Evolutionary conservation across 2,329 filamentous ascomycete species (phyloP).

Genomic region (Xylariaceae sp.): DNA sequence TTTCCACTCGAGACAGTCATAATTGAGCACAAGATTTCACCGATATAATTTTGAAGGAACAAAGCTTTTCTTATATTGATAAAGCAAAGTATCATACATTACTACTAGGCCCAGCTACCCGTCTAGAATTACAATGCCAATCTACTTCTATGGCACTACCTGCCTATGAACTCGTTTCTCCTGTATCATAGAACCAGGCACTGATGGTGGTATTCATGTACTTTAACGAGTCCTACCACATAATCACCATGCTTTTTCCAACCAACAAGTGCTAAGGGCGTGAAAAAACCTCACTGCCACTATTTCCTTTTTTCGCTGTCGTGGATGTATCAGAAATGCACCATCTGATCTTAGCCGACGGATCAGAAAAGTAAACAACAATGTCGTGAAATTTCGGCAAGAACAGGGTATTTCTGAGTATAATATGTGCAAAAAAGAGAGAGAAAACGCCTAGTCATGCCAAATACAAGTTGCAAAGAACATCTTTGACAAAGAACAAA

Average conservation of each 20-base stretch:
- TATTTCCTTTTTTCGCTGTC: not conserved
- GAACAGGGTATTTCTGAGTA: slow-evolving; percentile 25
- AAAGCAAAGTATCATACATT: not conserved
- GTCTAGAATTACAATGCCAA: slow-evolving; percentile 4
- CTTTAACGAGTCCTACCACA: not conserved
- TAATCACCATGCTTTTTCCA: slow-evolving; percentile 19
- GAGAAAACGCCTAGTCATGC: slow-evolving; percentile 37
- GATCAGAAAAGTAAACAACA: not conserved
- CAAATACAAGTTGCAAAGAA: slow-evolving; percentile 32
- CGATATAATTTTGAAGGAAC: too few relatives aligned
- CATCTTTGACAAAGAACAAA: slow-evolving; percentile 32
- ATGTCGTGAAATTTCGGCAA: slow-evolving; percentile 13
- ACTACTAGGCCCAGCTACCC: not conserved
- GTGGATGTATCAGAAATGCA: slow-evolving; percentile 5
- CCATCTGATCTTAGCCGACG: not conserved
- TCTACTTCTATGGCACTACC: not conserved
- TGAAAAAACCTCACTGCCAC: slow-evolving; percentile 1
- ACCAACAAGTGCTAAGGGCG: slow-evolving; percentile 1
- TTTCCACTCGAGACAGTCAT: too few relatives aligned
- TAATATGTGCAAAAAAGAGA: slow-evolving; percentile 21
- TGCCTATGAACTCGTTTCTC: not conserved
- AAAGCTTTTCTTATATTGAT: too few relatives aligned
- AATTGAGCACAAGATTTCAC: too few relatives aligned
- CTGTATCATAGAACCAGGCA: not conserved
- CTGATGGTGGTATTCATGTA: slow-evolving; percentile 3